Base-by-base conservation (phyloP, 1,139 yeast genomes). In the Protomyces pachydermus region DNA sequence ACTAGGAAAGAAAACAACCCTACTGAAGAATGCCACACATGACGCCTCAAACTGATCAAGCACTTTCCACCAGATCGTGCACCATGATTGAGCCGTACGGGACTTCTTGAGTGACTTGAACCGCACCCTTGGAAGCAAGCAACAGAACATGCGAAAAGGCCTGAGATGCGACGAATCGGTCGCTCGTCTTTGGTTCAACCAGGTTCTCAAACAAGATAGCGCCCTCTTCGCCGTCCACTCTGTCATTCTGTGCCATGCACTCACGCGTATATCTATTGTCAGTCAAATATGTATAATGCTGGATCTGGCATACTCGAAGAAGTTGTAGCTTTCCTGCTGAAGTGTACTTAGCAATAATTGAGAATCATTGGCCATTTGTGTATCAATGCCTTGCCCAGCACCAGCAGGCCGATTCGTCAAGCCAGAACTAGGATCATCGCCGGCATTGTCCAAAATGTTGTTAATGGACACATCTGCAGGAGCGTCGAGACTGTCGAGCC, bases 91-190 rank as follows among this genome's bases (percentile, higher is more conserved):
- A 25, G 9, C 54, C 60, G 25, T 46, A 64, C 6, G 65, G 28
- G 3, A 5, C 38, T 12, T 53, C 34, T 45, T 66, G 68, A 6
- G 42, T 57, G 25, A 66, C 65, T 12, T 50, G 39, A 14, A 67
- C 10, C 1, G 64, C 68, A 1, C 68, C 68, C 1, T 46, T 60
- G n/a, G 62, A 48, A n/a, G 67, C 65, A 10, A 67, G 56, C n/a
- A 66, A 14, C 14, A 67, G 53, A 8, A 66, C 58, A 42, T 66
- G 68, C 53, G 65, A 48, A 10, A 67, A 45, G 2, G 66, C 69
- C 53, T 58, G 62, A 1, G 68, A 62, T 4, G 69, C 69, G 6
- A 66, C 65, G 16, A 57, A 46, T 10, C 57, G 52, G 6, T 65
- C 37, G 35, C 60, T 60, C 12, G 54, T 53, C 9, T 34, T 46